A percentile compares a stretch with the other conserved stretches of the same genome.
Conservation (phyloP, 2,329 filamentous ascomycete species). For the Exserohilum rostratum region DNA sequence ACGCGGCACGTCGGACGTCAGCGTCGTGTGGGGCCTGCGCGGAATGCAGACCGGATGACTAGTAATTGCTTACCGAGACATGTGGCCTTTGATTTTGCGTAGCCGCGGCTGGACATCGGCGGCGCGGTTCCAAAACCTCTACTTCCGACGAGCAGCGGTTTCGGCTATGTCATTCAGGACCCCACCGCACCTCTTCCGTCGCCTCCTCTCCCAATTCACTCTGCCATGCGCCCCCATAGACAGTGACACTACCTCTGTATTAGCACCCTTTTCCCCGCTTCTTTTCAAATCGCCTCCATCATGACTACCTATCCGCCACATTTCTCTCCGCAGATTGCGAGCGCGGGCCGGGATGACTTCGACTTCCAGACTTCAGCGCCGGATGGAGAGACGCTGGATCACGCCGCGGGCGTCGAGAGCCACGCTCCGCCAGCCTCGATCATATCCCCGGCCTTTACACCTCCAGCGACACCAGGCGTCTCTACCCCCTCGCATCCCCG, state of each 20-base stretch:
- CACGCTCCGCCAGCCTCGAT: slow-evolving; percentile 49
- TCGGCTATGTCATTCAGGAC: slow-evolving; percentile 23
- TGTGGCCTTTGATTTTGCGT: slow-evolving; percentile 8
- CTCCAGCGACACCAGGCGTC: slow-evolving; percentile 46
- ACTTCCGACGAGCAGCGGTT: slow-evolving; percentile 6
- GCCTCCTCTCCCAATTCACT: background rate
- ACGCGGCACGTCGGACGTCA: slow-evolving; percentile 1
- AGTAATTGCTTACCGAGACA: slow-evolving; percentile 28
- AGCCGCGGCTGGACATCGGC: slow-evolving; percentile 22
- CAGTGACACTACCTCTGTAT: background rate
- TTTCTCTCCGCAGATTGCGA: slow-evolving; percentile 60
- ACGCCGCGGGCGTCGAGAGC: slow-evolving; percentile 12
- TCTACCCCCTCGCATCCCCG: slow-evolving; percentile 43
- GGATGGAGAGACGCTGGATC: slow-evolving; percentile 25
- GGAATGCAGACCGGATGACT: background rate
- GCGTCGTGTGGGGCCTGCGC: background rate
- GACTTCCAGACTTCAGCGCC: slow-evolving; percentile 31
- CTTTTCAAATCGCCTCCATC: slow-evolving; percentile 12
- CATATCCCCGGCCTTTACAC: slow-evolving; percentile 55
- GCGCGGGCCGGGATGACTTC: slow-evolving; percentile 49
- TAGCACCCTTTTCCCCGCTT: background rate
- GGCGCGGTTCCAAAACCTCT: slow-evolving; percentile 21
- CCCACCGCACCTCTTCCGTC: slow-evolving; percentile 6
- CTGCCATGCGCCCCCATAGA: background rate
- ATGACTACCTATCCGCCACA: slow-evolving; percentile 62